Evolutionary conservation across 306 rosid genomes (phyloP).

Genomic region (Psophocarpus tetragonolobus): DNA sequence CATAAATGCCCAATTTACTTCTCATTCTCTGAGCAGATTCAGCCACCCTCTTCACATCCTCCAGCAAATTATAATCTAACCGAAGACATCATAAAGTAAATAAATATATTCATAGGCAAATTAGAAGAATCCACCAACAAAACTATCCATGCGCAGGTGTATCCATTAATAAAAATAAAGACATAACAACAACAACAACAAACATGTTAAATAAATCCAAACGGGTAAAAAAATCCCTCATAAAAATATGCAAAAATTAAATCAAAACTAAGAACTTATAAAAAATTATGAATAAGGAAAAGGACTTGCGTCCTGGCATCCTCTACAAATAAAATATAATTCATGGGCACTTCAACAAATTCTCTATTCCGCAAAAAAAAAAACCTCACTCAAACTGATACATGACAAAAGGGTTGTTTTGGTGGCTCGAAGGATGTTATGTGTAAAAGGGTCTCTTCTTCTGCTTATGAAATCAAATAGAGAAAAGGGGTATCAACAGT

Average conservation of each 20-base stretch:
- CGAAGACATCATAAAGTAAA: conserved; percentile 13
- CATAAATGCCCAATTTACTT: conserved; percentile 57
- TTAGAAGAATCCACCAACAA: background rate
- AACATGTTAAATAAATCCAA: background rate
- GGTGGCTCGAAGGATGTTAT: background rate
- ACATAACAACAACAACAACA: background rate
- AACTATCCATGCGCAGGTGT: background rate
- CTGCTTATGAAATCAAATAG: background rate
- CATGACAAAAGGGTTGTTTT: background rate
- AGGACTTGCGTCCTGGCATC: background rate
- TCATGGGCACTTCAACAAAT: background rate
- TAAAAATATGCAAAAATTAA: background rate
- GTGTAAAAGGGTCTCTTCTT: background rate
- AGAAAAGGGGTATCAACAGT: background rate
- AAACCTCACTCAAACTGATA: background rate
- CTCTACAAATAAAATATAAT: background rate
- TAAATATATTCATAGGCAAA: background rate
- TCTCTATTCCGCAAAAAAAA: background rate
- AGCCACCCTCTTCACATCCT: conserved; percentile 85
- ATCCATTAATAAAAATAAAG: background rate
- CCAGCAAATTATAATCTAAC: conserved; percentile 81
- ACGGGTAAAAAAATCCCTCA: background rate
- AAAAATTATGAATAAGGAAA: background rate
- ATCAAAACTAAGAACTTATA: background rate
- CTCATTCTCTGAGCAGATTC: conserved; percentile 80